A percentile compares a stretch with the other conserved stretches of the same genome.
Conservation (phyloP, 306 rosid species). For the Calophaca sinica region DNA sequence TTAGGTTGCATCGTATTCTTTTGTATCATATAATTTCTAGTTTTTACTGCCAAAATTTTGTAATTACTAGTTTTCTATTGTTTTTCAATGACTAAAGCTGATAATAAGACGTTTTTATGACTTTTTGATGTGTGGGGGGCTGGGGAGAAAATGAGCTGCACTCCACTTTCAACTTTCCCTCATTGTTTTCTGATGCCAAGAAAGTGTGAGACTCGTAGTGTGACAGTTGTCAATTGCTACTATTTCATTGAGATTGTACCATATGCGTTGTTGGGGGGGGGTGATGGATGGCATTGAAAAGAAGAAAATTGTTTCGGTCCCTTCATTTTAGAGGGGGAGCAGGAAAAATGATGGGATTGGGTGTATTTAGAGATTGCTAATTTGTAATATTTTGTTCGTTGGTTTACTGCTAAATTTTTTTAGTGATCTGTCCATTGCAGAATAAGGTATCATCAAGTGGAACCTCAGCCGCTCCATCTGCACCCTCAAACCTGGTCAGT, state of each 20-base stretch:
- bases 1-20: neutral
- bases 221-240: neutral
- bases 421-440: conserved; percentile 31
- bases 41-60: neutral
- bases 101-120: neutral
- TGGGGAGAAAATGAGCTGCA: neutral
- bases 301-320: neutral
- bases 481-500: conserved; percentile 42
- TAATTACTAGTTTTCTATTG: neutral
- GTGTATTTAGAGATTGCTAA: neutral
- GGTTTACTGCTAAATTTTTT: conserved; percentile 23
- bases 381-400: conserved; percentile 19
- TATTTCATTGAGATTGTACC: conserved; percentile 2
- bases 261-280: neutral
- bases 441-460: conserved; percentile 46
- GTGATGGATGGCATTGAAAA: conserved; percentile 24
- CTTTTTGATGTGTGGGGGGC: conserved; percentile 3
- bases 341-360: conserved; percentile 4
- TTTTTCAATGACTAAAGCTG: neutral
- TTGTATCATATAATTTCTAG: neutral
- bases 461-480: conserved; percentile 45
- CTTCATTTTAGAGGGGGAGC: neutral
- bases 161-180: neutral
- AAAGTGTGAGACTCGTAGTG: neutral
- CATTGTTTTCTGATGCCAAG: neutral